These are phyloP conservation scores for Cystobasidium sp. DNA, from an alignment of 1,284 basidiomycete species.

Conservation along the genomic window DNA sequence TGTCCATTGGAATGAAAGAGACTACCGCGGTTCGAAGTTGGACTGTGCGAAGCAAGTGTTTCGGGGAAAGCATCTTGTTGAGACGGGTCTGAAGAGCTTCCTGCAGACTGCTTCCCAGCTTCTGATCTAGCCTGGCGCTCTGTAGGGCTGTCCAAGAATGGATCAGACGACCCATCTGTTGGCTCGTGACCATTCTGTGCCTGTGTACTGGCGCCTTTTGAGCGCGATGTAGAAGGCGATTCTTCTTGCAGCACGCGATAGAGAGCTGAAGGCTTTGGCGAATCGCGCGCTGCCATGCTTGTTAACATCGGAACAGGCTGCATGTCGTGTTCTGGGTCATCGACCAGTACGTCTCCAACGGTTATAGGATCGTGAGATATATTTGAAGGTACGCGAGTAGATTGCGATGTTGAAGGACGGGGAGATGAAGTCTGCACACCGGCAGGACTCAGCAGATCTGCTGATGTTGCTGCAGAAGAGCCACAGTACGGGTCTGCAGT, in stretches of 20 bases:
- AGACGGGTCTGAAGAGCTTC: not conserved
- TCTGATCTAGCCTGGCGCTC: too few relatives aligned
- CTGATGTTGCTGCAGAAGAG: not conserved
- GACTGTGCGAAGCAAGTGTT: not conserved
- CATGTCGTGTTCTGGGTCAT: not conserved
- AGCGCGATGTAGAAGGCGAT: not conserved
- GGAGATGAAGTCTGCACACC: not conserved
- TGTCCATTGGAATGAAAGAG: not conserved
- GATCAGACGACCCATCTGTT: slow-evolving; percentile 1
- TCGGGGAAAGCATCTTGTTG: not conserved
- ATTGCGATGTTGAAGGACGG: slow-evolving; percentile 4
- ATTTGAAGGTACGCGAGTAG: slow-evolving; percentile 9
- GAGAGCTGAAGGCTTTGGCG: not conserved
- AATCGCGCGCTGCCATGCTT: too few relatives aligned
- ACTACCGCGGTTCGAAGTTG: not conserved
- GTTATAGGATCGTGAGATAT: slow-evolving; percentile 4
- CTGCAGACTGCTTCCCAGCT: not conserved
- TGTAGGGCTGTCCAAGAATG: not conserved
- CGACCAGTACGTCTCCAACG: not conserved
- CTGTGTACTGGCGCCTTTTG: not conserved
- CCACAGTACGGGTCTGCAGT: not conserved
- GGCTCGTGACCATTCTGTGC: slow-evolving; percentile 9
- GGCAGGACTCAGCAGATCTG: too few relatives aligned
- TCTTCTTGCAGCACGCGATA: not conserved
- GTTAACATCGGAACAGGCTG: not conserved